phyloP scores from a whole-genome alignment of 2,329 filamentous ascomycete species.

The Trichoderma aggressivum region DNA sequence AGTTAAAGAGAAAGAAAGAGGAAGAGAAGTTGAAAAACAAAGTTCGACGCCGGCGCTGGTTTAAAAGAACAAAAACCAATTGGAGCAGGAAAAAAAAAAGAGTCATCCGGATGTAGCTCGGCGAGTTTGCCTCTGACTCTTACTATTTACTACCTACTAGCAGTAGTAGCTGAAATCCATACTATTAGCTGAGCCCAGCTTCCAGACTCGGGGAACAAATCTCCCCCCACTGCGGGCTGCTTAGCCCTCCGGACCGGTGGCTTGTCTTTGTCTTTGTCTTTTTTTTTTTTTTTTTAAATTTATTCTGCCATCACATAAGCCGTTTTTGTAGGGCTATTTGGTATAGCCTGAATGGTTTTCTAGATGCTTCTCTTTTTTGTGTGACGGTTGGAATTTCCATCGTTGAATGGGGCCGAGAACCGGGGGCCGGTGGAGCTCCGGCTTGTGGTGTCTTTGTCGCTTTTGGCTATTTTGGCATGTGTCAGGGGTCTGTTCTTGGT shows the following conservation, averaged over 20 bases:
- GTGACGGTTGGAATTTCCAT: neutral
- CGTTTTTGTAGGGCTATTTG: neutral
- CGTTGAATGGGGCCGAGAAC: neutral
- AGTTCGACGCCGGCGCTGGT: neutral
- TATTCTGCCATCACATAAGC: neutral
- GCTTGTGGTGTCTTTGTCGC: neutral
- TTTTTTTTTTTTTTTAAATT: no score
- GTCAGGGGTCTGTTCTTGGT: neutral
- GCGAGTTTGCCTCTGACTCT: conserved; percentile 10
- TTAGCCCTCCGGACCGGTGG: neutral
- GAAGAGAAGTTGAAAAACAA: neutral
- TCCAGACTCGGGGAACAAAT: neutral
- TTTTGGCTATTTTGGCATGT: neutral
- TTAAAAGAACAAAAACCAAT: neutral
- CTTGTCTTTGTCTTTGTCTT: neutral
- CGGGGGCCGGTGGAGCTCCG: neutral
- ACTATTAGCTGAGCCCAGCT: neutral
- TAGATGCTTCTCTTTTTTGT: neutral
- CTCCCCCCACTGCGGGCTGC: conserved; percentile 2
- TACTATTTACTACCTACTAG: neutral
- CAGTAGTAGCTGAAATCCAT: neutral
- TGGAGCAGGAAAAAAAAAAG: neutral
- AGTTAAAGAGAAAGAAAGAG: neutral
- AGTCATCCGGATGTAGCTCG: conserved; percentile 6
- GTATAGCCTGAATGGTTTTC: neutral